phyloP scores from a whole-genome alignment of 2,329 filamentous ascomycete genomes.

The Colletotrichum australisinense region DNA sequence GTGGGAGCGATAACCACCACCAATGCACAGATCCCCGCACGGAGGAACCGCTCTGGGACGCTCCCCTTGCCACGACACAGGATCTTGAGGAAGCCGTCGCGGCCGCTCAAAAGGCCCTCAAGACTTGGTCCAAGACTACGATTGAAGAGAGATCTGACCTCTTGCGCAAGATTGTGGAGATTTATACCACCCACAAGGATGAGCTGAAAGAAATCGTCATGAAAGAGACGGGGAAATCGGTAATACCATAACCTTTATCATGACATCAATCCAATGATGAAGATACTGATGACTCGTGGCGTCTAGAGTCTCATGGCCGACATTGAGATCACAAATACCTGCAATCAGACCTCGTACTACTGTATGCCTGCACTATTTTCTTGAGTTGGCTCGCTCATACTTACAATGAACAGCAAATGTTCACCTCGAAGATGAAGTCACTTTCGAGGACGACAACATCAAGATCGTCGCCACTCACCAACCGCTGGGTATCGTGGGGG shows the following conservation, averaged over 20 bases:
- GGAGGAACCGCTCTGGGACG: constrained; percentile 48
- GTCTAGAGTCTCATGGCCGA: constrained; percentile 45
- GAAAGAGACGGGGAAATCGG: constrained; percentile 65
- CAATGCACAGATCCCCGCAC: constrained; percentile 44
- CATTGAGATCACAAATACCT: constrained; percentile 51
- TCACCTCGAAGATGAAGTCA: constrained; percentile 56
- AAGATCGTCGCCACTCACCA: constrained; percentile 55
- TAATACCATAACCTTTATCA: constrained; percentile 27
- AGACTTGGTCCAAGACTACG: constrained; percentile 57
- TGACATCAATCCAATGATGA: background rate
- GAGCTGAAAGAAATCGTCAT: constrained; percentile 58
- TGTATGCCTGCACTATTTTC: constrained; percentile 38
- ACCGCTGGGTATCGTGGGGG: constrained; percentile 62
- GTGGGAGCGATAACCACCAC: constrained; percentile 8
- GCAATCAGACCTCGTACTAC: constrained; percentile 51
- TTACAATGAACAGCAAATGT: constrained; percentile 41
- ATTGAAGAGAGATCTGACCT: constrained; percentile 54
- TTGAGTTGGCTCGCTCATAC: background rate
- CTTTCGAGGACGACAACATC: constrained; percentile 57
- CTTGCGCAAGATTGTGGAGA: constrained; percentile 52
- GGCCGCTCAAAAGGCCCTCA: constrained; percentile 57
- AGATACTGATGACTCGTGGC: background rate
- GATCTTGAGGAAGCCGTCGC: constrained; percentile 59
- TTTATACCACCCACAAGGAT: constrained; percentile 51
- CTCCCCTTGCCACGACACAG: constrained; percentile 53